Percentiles rank a stretch among this genome's conserved stretches.
Conservation (phyloP, 441 rosid genomes). For the Euphorbia schlechtendalii region DNA sequence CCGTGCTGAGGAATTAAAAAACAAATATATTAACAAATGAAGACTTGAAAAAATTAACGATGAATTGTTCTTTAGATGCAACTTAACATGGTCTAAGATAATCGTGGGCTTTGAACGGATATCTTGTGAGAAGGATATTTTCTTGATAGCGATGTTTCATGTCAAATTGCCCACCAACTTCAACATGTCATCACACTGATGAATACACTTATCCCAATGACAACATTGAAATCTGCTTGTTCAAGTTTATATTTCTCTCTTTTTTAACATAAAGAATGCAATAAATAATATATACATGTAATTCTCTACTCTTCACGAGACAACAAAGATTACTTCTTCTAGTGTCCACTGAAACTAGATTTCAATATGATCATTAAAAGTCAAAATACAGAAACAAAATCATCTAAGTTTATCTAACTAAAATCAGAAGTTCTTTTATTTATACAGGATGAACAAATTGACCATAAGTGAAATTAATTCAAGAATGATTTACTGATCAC, state of each 20-base stretch:
- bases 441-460: background rate
- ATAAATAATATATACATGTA: background rate
- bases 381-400: background rate
- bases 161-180: background rate
- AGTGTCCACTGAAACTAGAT: background rate
- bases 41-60: background rate
- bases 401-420: background rate
- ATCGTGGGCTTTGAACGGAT: background rate
- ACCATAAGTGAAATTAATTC: background rate
- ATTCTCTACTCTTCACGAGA: background rate
- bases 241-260: background rate
- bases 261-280: background rate
- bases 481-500: background rate
- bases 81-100: background rate
- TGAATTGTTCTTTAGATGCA: background rate
- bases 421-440: background rate
- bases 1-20: slow-evolving; percentile 57
- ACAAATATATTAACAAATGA: slow-evolving; percentile 5
- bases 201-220: background rate
- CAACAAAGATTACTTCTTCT: background rate
- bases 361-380: background rate
- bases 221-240: background rate
- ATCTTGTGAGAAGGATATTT: background rate
- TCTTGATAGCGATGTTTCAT: background rate
- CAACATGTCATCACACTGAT: background rate